These are phyloP conservation scores for Mariannaea elegans DNA, from an alignment of 2,329 filamentous ascomycete genomes.

Conservation along the genomic window DNA sequence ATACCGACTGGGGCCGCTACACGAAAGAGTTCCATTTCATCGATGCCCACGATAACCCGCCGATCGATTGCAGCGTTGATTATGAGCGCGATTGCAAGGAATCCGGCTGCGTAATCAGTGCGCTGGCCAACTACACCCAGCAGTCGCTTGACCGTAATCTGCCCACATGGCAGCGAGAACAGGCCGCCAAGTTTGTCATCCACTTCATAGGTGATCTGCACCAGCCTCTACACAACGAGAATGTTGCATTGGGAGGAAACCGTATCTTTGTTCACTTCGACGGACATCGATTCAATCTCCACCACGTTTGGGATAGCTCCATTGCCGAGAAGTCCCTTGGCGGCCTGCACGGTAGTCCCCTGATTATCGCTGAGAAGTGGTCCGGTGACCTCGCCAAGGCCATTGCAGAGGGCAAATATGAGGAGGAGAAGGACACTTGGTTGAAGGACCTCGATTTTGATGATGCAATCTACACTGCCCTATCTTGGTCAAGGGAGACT, in stretches of 20 bases:
- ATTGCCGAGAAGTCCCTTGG: constrained; percentile 73
- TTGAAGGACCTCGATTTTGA: constrained; percentile 63
- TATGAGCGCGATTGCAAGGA: constrained; percentile 69
- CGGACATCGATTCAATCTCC: constrained; percentile 67
- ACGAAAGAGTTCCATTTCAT: constrained; percentile 74
- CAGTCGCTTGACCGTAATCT: constrained; percentile 59
- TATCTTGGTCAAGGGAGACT: constrained; percentile 71
- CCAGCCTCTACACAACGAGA: constrained; percentile 73
- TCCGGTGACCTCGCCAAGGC: constrained; percentile 62
- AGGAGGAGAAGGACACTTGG: constrained; percentile 61
- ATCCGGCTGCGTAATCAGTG: constrained; percentile 69
- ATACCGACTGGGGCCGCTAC: constrained; percentile 70
- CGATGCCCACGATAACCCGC: constrained; percentile 72
- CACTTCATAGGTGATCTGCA: constrained; percentile 78
- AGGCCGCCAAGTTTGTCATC: constrained; percentile 72
- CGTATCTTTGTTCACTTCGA: constrained; percentile 71
- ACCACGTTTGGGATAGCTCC: constrained; percentile 77
- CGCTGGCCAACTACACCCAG: constrained; percentile 68
- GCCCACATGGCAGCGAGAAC: constrained; percentile 55
- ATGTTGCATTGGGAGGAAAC: constrained; percentile 73
- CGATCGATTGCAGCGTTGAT: constrained; percentile 64
- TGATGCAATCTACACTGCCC: constrained; percentile 63
- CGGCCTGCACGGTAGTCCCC: constrained; percentile 59
- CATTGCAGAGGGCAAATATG: constrained; percentile 66
- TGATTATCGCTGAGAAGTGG: constrained; percentile 62